These are phyloP conservation scores for Hypoxylon sp. DNA, from an alignment of 2,329 filamentous ascomycete genomes.

Conservation along the genomic window DNA sequence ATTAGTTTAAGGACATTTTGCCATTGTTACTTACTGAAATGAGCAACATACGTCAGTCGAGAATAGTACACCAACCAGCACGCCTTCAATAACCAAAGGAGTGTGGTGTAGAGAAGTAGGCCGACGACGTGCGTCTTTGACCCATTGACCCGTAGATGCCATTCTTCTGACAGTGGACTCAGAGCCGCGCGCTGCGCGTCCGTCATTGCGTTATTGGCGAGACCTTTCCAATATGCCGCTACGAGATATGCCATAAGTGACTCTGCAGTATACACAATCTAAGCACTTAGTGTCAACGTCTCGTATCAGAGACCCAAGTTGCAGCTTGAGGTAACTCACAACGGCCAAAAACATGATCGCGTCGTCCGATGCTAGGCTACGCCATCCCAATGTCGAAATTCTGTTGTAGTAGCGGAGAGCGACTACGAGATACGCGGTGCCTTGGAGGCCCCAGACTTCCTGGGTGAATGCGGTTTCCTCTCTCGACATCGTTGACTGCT, in stretches of 20 bases:
- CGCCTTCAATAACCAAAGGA: slow-evolving; percentile 46
- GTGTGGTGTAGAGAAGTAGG: slow-evolving; percentile 45
- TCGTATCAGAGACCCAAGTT: background rate
- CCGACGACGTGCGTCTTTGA: slow-evolving; percentile 46
- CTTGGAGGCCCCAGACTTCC: slow-evolving; percentile 48
- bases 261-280: slow-evolving; percentile 46
- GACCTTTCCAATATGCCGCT: slow-evolving; percentile 45
- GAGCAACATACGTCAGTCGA: slow-evolving; percentile 43
- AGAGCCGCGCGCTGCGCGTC: slow-evolving; percentile 40
- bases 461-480: slow-evolving; percentile 39
- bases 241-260: slow-evolving; percentile 47
- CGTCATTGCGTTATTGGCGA: slow-evolving; percentile 47
- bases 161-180: slow-evolving; percentile 38
- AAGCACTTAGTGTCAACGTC: background rate
- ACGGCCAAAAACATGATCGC: slow-evolving; percentile 42
- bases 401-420: slow-evolving; percentile 44
- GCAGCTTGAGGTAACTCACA: slow-evolving; percentile 27
- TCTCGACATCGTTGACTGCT: slow-evolving; percentile 21
- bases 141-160: slow-evolving; percentile 40
- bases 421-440: slow-evolving; percentile 42
- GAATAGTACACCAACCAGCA: slow-evolving; percentile 48
- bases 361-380: slow-evolving; percentile 43
- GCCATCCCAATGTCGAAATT: slow-evolving; percentile 39
- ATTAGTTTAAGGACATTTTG: slow-evolving; percentile 5
- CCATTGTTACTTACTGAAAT: background rate